A percentile compares a stretch with the other conserved stretches of the same genome.
Evolutionary conservation across 306 rosid genomes (phyloP).

Genomic region (Castanea mollissima): DNA sequence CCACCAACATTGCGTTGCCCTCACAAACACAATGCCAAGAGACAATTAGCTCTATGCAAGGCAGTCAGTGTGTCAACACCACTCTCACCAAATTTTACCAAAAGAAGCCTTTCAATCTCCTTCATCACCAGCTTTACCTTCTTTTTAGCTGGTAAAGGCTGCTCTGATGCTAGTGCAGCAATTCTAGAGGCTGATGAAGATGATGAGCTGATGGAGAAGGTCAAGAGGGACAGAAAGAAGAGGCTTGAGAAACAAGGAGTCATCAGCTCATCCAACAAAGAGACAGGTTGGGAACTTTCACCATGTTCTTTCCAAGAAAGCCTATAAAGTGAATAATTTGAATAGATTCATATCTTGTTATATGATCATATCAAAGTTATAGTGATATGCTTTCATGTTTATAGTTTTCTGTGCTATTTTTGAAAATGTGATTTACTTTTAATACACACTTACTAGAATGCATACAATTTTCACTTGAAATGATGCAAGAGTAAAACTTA

Average conservation of each 20-base stretch:
- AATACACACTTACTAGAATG: conserved; percentile 3
- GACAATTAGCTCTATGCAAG: conserved; percentile 42
- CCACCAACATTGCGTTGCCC: conserved; percentile 25
- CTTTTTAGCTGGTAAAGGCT: conserved; percentile 44
- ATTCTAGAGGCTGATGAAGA: conserved; percentile 97
- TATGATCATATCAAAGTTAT: neutral
- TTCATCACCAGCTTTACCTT: conserved; percentile 50
- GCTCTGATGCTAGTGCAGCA: conserved; percentile 62
- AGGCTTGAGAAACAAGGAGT: conserved; percentile 83
- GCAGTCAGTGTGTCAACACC: conserved; percentile 26
- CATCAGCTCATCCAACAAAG: conserved; percentile 70
- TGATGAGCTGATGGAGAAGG: conserved; percentile 78
- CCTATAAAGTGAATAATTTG: conserved; percentile 3
- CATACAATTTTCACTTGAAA: neutral
- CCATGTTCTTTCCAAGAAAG: conserved; percentile 1
- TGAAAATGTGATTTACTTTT: conserved; percentile 5
- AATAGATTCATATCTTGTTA: neutral
- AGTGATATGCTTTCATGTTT: neutral
- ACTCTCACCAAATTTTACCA: conserved; percentile 40
- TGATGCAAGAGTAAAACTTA: neutral
- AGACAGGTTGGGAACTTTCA: conserved; percentile 52
- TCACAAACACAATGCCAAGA: conserved; percentile 34
- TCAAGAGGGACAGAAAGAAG: conserved; percentile 77
- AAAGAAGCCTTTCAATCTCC: conserved; percentile 56
- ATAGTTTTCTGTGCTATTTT: neutral